Evolutionary conservation across 2,329 filamentous ascomycete genomes (phyloP).

Genomic region (Penicillium frequentans): DNA sequence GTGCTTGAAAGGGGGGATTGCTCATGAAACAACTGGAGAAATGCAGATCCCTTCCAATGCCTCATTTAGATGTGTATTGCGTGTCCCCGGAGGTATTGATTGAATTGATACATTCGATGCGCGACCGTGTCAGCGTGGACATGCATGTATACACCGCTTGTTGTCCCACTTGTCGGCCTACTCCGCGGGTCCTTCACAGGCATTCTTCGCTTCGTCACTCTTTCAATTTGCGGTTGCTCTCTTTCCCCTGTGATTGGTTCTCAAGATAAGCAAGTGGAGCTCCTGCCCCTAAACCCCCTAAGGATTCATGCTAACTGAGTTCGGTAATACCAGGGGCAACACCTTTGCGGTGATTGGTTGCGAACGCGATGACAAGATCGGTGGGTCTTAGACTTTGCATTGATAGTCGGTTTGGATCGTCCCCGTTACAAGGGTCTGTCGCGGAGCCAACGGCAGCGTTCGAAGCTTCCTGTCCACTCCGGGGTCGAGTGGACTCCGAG

Average conservation of each 20-base stretch:
- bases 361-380: constrained; percentile 15
- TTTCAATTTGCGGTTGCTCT: not conserved
- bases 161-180: constrained; percentile 1
- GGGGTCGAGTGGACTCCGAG: constrained; percentile 15
- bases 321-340: constrained; percentile 11
- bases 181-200: not conserved
- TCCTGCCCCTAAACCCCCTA: constrained; percentile 11
- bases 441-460: constrained; percentile 1
- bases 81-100: no score
- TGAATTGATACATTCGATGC: not conserved
- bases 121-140: not conserved
- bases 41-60: not conserved
- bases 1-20: constrained; percentile 25
- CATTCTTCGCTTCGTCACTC: not conserved
- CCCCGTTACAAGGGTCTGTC: constrained; percentile 17
- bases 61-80: no score
- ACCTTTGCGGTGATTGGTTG: constrained; percentile 9
- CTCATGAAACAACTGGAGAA: constrained; percentile 9
- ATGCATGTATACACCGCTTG: constrained; percentile 2
- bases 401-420: constrained; percentile 13
- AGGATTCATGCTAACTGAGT: constrained; percentile 7
- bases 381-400: constrained; percentile 13
- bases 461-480: constrained; percentile 1
- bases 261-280: constrained; percentile 26
- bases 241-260: constrained; percentile 13